phyloP scores from a whole-genome alignment of 129 eudicot species.

The Deinandra increscens region DNA sequence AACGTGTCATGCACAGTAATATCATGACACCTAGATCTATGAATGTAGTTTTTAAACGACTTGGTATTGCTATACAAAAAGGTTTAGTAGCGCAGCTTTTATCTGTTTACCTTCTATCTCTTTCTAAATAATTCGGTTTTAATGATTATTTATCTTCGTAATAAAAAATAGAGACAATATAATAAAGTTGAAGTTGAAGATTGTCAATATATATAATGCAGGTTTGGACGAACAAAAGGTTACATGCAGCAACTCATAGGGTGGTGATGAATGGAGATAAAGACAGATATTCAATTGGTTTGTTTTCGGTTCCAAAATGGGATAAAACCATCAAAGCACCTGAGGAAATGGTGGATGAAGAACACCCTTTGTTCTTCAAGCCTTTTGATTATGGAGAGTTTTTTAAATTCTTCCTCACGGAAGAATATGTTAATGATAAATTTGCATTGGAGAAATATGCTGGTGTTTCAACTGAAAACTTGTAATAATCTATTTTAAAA shows the following conservation, averaged over 20 bases:
- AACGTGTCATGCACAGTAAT: too few species aligned
- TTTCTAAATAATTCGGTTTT: too few species aligned
- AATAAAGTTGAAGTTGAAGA: too few species aligned
- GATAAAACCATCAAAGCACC: slow-evolving; percentile 44
- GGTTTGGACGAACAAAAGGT: slow-evolving; percentile 69
- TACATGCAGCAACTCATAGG: slow-evolving; percentile 50
- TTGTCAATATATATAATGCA: background rate
- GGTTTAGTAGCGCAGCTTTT: too few species aligned
- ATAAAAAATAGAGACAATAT: too few species aligned
- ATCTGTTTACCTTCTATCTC: too few species aligned
- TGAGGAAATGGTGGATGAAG: slow-evolving; percentile 58
- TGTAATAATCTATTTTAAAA: background rate
- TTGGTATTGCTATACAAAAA: too few species aligned
- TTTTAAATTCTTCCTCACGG: slow-evolving; percentile 35
- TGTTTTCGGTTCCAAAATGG: slow-evolving; percentile 47
- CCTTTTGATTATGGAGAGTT: slow-evolving; percentile 50
- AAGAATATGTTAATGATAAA: slow-evolving; percentile 41
- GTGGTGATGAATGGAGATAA: slow-evolving; percentile 50
- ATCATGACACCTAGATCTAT: too few species aligned
- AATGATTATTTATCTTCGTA: too few species aligned
- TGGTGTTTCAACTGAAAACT: slow-evolving; percentile 34
- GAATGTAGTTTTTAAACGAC: too few species aligned
- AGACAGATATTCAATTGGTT: slow-evolving; percentile 46
- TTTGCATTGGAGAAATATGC: slow-evolving; percentile 51
- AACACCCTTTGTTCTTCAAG: slow-evolving; percentile 53